phyloP scores from a whole-genome alignment of 2,329 filamentous ascomycete species.

The Hypocreales sp. region DNA sequence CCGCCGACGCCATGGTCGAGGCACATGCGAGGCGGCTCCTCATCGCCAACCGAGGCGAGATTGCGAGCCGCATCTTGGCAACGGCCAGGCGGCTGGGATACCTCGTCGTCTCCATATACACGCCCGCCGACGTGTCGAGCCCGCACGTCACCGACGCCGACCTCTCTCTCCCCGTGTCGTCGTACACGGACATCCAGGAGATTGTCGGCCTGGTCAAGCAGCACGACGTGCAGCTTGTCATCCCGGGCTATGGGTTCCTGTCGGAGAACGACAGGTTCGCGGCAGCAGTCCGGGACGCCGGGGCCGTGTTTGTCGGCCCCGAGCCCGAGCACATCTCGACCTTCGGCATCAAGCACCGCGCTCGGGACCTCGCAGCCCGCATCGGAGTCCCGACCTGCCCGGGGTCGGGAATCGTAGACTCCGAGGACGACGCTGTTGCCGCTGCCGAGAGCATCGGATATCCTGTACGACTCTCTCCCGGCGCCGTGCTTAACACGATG shows the following conservation, averaged over 20 bases:
- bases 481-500: too few species aligned
- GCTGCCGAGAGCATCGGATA: constrained; percentile 18
- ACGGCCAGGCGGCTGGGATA: constrained; percentile 33
- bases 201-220: constrained; percentile 20
- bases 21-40: neutral
- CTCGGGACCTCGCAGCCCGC: constrained; percentile 33
- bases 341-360: constrained; percentile 35
- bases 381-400: constrained; percentile 27
- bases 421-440: constrained; percentile 35
- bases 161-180: constrained; percentile 1
- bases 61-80: constrained; percentile 4
- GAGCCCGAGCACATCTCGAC: constrained; percentile 31
- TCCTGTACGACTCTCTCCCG: constrained; percentile 17
- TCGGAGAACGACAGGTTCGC: constrained; percentile 32
- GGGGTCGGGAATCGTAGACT: constrained; percentile 10
- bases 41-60: constrained; percentile 15
- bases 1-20: neutral
- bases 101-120: constrained; percentile 1
- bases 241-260: constrained; percentile 12
- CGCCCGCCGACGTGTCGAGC: neutral
- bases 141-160: constrained; percentile 1
- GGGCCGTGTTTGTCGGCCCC: constrained; percentile 41
- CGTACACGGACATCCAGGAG: constrained; percentile 5
- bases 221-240: constrained; percentile 35
- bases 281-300: constrained; percentile 28